These are phyloP conservation scores for Teunomyces funiuensis DNA, from an alignment of 805 yeast species.

Conservation along the genomic window DNA sequence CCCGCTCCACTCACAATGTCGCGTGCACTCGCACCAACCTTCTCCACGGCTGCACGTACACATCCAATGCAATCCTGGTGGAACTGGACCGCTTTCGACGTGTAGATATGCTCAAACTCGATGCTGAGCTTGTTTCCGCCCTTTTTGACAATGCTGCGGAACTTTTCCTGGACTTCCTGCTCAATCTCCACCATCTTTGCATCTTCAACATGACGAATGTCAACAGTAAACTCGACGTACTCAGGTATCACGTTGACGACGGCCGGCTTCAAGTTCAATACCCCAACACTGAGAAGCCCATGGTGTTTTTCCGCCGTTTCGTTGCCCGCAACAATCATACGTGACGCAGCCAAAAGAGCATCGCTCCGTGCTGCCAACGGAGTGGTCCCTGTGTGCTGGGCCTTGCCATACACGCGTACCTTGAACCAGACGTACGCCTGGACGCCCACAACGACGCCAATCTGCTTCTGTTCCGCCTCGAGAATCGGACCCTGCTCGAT, in stretches of 20 bases:
- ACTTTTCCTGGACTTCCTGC: slow-evolving; percentile 36
- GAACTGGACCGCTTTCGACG: slow-evolving; percentile 49
- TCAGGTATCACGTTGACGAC: slow-evolving; percentile 70
- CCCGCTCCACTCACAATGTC: slow-evolving; percentile 69
- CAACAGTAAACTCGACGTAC: slow-evolving; percentile 57
- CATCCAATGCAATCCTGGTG: slow-evolving; percentile 42
- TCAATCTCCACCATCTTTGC: slow-evolving; percentile 37
- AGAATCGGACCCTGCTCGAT: slow-evolving; percentile 77
- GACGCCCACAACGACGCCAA: slow-evolving; percentile 67
- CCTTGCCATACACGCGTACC: slow-evolving; percentile 57
- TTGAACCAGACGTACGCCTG: slow-evolving; percentile 68
- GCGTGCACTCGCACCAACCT: slow-evolving; percentile 46
- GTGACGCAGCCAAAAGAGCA: slow-evolving; percentile 44
- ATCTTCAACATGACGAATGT: slow-evolving; percentile 56
- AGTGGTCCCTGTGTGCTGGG: slow-evolving; percentile 75
- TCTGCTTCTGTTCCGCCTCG: slow-evolving; percentile 52
- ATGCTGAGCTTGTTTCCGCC: slow-evolving; percentile 34
- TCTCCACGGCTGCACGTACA: slow-evolving; percentile 51
- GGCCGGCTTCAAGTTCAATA: slow-evolving; percentile 55
- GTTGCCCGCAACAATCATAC: slow-evolving; percentile 54
- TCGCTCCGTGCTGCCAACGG: slow-evolving; percentile 58
- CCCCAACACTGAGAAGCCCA: slow-evolving; percentile 62
- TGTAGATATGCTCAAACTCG: slow-evolving; percentile 44
- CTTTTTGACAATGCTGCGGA: slow-evolving; percentile 33
- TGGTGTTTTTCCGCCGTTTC: slow-evolving; percentile 51